Evolutionary conservation across 73 alveolate species (phyloP).

Genomic region (Blepharisma stoltei): DNA sequence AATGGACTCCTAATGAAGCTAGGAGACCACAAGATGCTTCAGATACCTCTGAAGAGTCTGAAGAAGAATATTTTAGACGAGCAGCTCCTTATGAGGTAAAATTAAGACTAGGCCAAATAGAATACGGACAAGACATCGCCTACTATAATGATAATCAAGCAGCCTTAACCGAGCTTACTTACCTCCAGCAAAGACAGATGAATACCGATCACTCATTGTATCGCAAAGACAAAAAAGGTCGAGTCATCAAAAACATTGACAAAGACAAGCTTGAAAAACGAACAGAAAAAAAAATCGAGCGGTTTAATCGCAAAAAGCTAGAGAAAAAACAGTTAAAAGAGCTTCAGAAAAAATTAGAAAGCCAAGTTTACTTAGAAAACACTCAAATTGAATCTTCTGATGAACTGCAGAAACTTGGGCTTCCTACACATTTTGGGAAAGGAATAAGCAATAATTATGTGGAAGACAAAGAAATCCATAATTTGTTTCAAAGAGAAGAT

Average conservation of each 20-base stretch:
- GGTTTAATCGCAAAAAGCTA: neutral
- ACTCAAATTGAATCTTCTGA: neutral
- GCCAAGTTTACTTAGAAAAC: neutral
- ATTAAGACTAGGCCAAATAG: neutral
- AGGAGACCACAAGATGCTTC: constrained; percentile 3
- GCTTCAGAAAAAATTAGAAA: neutral
- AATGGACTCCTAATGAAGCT: neutral
- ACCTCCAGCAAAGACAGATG: neutral
- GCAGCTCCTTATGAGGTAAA: constrained; percentile 7
- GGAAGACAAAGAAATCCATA: too few relatives aligned
- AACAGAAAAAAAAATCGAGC: neutral
- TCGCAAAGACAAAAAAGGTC: neutral
- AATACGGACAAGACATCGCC: constrained; percentile 4
- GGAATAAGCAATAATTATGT: too few relatives aligned
- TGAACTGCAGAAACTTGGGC: neutral
- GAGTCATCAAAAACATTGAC: neutral
- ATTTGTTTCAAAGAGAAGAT: too few relatives aligned
- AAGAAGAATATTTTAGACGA: neutral
- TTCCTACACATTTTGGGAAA: neutral
- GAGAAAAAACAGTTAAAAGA: neutral
- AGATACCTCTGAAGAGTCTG: neutral
- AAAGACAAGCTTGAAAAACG: neutral
- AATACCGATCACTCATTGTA: neutral
- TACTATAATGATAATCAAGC: neutral
- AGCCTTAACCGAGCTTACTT: neutral